These are phyloP conservation scores for Aspergillus carbonarius DNA, from an alignment of 2,329 filamentous ascomycete genomes.

Conservation along the genomic window DNA sequence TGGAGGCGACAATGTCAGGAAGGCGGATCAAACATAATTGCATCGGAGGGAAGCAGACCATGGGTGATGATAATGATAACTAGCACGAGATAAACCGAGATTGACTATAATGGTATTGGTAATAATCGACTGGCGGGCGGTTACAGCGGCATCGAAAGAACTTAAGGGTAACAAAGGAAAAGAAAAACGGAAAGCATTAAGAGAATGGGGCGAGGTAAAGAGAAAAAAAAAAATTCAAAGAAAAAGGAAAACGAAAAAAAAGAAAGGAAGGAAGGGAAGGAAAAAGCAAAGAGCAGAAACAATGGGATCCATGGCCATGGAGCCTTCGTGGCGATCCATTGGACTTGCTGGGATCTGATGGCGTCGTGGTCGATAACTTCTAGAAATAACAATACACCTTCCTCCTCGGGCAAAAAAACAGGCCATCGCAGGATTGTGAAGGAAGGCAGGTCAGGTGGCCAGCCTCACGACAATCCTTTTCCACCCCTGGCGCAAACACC, in stretches of 20 bases:
- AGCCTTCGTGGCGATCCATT: background rate
- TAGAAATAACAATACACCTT: background rate
- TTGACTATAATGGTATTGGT: background rate
- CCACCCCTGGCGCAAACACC: background rate
- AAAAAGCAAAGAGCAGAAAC: background rate
- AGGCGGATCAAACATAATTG: background rate
- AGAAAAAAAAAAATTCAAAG: no score
- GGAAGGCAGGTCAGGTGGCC: background rate
- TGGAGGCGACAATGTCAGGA: background rate
- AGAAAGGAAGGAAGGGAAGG: background rate
- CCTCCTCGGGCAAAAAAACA: background rate
- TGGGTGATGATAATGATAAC: background rate
- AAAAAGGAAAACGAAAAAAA: background rate
- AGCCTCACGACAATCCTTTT: background rate
- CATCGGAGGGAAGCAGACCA: background rate
- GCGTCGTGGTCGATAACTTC: background rate
- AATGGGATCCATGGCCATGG: background rate
- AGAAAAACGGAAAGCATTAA: constrained; percentile 3
- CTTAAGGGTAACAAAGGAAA: background rate
- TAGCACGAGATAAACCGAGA: background rate
- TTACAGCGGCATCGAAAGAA: constrained; percentile 13
- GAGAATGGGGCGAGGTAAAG: background rate
- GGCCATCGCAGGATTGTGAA: background rate
- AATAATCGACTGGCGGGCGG: background rate
- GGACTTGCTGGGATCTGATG: background rate